These are phyloP conservation scores for Irpex sp. DNA, from an alignment of 1,284 basidiomycete species.

Conservation along the genomic window DNA sequence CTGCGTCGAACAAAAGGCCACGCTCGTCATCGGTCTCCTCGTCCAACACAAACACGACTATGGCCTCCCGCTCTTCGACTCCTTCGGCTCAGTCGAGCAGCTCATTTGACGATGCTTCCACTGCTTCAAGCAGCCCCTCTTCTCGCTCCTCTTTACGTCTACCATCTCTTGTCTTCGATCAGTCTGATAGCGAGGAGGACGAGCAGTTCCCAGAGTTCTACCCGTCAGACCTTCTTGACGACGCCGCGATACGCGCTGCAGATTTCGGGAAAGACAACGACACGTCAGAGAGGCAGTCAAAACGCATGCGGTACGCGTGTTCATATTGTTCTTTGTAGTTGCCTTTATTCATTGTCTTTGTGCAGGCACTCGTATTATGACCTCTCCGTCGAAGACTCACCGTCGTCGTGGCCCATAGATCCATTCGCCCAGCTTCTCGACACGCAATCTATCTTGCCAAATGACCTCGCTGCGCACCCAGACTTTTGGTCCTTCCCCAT, in stretches of 20 bases:
- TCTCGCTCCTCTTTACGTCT: too few species aligned
- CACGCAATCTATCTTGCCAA: not conserved
- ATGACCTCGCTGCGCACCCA: not conserved
- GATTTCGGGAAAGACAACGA: too few species aligned
- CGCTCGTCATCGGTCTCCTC: too few species aligned
- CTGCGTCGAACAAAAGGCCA: too few species aligned
- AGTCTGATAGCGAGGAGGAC: constrained; percentile 9
- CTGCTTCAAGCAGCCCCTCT: not conserved
- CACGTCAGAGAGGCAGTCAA: too few species aligned
- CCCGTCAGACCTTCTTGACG: too few species aligned
- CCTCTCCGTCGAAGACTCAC: not conserved
- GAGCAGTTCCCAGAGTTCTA: too few species aligned
- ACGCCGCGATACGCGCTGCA: too few species aligned
- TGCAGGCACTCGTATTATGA: not conserved
- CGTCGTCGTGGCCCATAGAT: not conserved
- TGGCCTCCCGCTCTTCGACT: not conserved
- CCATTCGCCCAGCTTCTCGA: not conserved
- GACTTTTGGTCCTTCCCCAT: not conserved
- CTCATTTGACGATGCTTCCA: not conserved
- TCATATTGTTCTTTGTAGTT: not conserved
- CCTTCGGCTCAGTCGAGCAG: not conserved
- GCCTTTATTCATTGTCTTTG: not conserved
- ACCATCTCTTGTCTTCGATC: constrained; percentile 8
- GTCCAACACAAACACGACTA: not conserved
- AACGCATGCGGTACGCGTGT: not conserved